These are phyloP conservation scores for Suhomyces atakaporum DNA, from an alignment of 1,139 yeast genomes.

Conservation along the genomic window DNA sequence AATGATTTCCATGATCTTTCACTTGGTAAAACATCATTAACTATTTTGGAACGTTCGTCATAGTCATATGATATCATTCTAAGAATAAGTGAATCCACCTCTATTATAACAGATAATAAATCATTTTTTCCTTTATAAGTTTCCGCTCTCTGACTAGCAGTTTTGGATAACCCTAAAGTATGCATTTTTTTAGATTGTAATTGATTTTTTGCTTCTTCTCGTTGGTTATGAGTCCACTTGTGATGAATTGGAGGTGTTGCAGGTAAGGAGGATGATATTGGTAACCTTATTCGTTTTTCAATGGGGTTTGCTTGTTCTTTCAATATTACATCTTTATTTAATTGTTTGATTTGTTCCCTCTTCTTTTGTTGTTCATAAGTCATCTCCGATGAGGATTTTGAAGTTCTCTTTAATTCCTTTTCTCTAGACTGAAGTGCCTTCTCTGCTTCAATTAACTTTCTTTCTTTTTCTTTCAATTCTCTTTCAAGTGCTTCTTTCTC, in stretches of 20 bases:
- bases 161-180: slow-evolving; percentile 35
- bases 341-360: slow-evolving; percentile 22
- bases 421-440: slow-evolving; percentile 11
- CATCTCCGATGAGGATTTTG: slow-evolving; percentile 6
- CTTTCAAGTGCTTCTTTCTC: slow-evolving; percentile 40
- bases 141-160: slow-evolving; percentile 27
- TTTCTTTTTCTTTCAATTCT: slow-evolving; percentile 40
- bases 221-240: slow-evolving; percentile 12
- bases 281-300: slow-evolving; percentile 12
- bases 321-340: slow-evolving; percentile 23
- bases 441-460: slow-evolving; percentile 13
- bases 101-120: slow-evolving; percentile 27
- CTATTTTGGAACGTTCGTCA: slow-evolving; percentile 36
- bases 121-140: slow-evolving; percentile 22
- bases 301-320: slow-evolving; percentile 17
- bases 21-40: slow-evolving; percentile 29
- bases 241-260: slow-evolving; percentile 5
- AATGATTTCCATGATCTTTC: slow-evolving; percentile 40
- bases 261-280: slow-evolving; percentile 10
- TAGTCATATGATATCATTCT: slow-evolving; percentile 35
- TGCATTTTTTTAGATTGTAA: slow-evolving; percentile 26
- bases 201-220: slow-evolving; percentile 22
- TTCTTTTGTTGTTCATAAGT: slow-evolving; percentile 17
- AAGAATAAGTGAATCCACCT: slow-evolving; percentile 35
- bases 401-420: slow-evolving; percentile 8